Conservation (phyloP, 1,284 basidiomycete genomes). For the Rugosomyces carneus region DNA sequence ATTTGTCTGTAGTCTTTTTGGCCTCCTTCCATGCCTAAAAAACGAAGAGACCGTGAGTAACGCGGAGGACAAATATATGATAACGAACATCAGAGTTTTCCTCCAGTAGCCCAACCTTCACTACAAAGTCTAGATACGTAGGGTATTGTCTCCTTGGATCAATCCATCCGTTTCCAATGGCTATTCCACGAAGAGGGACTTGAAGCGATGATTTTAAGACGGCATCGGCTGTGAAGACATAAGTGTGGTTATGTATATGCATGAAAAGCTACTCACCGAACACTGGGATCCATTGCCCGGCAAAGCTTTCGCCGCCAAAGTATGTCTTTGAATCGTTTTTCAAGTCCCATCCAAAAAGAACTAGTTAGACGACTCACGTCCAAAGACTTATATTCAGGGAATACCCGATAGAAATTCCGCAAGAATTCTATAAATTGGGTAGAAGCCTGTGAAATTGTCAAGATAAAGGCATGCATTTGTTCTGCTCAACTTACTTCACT, state of each 20-base stretch:
- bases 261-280: constrained; percentile 50
- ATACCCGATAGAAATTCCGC: constrained; percentile 82
- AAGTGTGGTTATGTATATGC: constrained; percentile 7
- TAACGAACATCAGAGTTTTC: constrained; percentile 56
- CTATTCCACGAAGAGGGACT: constrained; percentile 69
- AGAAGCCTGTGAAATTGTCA: constrained; percentile 51
- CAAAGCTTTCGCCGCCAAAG: constrained; percentile 89
- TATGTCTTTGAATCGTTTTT: constrained; percentile 60
- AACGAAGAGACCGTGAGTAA: not conserved
- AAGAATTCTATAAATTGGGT: constrained; percentile 82
- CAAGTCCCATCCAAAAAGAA: constrained; percentile 9
- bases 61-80: constrained; percentile 1
- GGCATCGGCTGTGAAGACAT: constrained; percentile 57
- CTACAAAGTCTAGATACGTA: constrained; percentile 83
- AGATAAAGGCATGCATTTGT: constrained; percentile 3
- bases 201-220: constrained; percentile 61
- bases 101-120: constrained; percentile 76
- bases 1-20: constrained; percentile 59
- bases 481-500: constrained; percentile 43
- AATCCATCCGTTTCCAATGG: constrained; percentile 98
- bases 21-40: constrained; percentile 55
- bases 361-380: constrained; percentile 58
- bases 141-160: constrained; percentile 88
- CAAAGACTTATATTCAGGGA: constrained; percentile 80
- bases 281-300: constrained; percentile 99